Evolutionary conservation across 495 filamentous ascomycete species (phyloP), one percentile per base, ranked within the genome.

Genomic region (Talaromyces nanjingensis): DNA sequence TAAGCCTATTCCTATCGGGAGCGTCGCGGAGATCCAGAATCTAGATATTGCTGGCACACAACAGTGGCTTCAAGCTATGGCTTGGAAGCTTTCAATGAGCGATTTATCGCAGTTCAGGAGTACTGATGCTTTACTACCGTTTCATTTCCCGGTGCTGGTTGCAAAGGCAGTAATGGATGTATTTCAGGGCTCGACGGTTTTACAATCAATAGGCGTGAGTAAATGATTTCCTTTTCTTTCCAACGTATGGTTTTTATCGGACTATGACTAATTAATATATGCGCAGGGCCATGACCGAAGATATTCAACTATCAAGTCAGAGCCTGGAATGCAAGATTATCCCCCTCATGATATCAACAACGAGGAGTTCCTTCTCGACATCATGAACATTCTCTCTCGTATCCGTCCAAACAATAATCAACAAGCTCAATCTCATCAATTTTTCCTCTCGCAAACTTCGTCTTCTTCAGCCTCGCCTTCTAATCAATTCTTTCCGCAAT

Each of bases 41-140:
- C 83, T 84, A n/a, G 84, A 88, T 66, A 80, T 87, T 24, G 74
- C 83, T 60, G 79, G 86, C 62, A 87, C 84, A 0, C 82, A 84
- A 65, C 84, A 88, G 66, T 88, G 86, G 86, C 77, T 88, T 0
- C 79, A 83, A 22, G 74, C 82, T 0, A 83, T 86, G 66, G 79
- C 86, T 65, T 88, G 86, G 86, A 85, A 83, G 56, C 71, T 83
- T 24, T 84, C 84, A 6, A 84, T 86, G 77, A 77, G 75, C 0
- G 77, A 82, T 66, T 73, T 77, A 22, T 76, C 85, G 0, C 81
- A 86, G 27, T 74, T 75, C 14, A 77, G 72, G 42, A 73, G 72
- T 16, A 73, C 71, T 45, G 76, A 85, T 45, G 71, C 78, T 18
- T 79, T 78, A 20, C 74, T 88, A 60, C 81, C 82, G 6, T 84